These are phyloP conservation scores for Pholiota adiposa DNA, from an alignment of 1,284 basidiomycete species.

Conservation along the genomic window DNA sequence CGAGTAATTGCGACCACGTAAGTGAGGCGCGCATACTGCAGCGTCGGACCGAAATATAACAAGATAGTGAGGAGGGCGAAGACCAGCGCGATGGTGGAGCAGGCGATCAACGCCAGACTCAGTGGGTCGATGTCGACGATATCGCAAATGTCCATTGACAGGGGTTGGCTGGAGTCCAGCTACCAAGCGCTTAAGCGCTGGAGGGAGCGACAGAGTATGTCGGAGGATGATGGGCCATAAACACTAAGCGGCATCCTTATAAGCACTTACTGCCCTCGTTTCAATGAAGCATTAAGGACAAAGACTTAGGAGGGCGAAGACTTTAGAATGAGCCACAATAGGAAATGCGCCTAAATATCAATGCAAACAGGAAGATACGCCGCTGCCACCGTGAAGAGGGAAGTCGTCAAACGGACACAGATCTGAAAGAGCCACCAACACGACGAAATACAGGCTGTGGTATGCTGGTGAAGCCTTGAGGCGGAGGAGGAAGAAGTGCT, in stretches of 20 bases:
- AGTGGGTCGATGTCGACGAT: neutral
- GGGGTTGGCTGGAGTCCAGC: neutral
- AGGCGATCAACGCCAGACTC: neutral
- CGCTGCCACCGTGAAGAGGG: no score
- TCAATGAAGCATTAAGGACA: neutral
- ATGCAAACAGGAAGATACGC: neutral
- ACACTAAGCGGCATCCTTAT: neutral
- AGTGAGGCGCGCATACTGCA: neutral
- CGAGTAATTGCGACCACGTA: neutral
- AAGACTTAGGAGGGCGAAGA: neutral
- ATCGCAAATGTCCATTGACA: neutral
- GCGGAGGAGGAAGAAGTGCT: no score
- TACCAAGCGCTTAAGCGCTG: neutral
- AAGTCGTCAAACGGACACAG: no score
- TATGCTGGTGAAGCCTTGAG: no score
- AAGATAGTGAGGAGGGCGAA: neutral
- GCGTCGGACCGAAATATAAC: neutral
- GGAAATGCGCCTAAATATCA: neutral
- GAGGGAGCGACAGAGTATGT: neutral
- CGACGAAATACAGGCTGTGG: no score
- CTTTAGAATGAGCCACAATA: neutral
- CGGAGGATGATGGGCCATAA: neutral
- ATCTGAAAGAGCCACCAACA: no score
- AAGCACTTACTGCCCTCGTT: neutral
- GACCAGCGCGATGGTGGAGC: neutral